These are phyloP conservation scores for Aspergillus saccharolyticus DNA, from an alignment of 495 filamentous ascomycete species.

Conservation along the genomic window DNA sequence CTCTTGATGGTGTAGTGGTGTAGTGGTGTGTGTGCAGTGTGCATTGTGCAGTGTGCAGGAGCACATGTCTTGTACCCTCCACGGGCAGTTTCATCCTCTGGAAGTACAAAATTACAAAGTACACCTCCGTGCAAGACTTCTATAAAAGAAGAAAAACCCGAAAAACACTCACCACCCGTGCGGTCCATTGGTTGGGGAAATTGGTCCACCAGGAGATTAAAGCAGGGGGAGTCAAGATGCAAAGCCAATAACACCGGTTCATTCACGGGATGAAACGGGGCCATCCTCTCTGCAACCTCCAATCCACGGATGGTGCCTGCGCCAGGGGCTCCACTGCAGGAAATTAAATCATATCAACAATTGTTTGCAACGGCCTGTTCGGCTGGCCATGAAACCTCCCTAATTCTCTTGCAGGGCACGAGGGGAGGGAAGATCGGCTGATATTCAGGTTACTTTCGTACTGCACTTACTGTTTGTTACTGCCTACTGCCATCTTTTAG, in stretches of 20 bases:
- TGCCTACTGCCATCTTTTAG: too few relatives aligned
- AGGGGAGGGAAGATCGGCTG: background rate
- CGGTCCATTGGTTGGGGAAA: background rate
- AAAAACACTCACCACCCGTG: background rate
- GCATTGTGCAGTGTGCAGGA: too few relatives aligned
- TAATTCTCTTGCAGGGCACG: background rate
- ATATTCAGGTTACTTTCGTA: too few relatives aligned
- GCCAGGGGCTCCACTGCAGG: slow-evolving; percentile 7
- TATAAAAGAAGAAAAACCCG: background rate
- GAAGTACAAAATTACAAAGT: too few relatives aligned
- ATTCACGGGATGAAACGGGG: slow-evolving; percentile 8
- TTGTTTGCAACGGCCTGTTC: background rate
- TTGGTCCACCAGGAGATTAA: background rate
- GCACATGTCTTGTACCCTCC: too few relatives aligned
- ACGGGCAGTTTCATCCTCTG: too few relatives aligned
- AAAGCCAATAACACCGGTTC: background rate
- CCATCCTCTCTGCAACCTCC: slow-evolving; percentile 5
- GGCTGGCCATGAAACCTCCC: background rate
- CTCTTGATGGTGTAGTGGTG: too few relatives aligned
- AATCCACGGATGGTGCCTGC: slow-evolving; percentile 9
- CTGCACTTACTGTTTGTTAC: too few relatives aligned
- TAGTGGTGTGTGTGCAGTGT: too few relatives aligned
- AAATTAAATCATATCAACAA: background rate
- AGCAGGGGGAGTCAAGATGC: background rate
- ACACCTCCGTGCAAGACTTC: too few relatives aligned